Evolutionary conservation across 1,139 yeast species (phyloP), one percentile per base, ranked within the genome.

Genomic region (Hyphopichia khmerensis): DNA sequence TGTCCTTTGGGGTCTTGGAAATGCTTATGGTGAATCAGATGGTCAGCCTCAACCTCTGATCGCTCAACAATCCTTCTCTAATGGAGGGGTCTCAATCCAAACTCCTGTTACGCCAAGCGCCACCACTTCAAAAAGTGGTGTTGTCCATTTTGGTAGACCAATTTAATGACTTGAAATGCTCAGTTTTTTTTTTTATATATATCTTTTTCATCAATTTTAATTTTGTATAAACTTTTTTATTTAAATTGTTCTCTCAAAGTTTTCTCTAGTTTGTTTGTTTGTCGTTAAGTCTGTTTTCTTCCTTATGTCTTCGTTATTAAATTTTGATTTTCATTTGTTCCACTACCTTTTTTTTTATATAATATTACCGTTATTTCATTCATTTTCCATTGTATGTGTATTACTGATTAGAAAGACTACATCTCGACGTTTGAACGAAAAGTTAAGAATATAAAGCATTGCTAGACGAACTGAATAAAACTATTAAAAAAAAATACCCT

Each of bases 1-100:
- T 11, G 61, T 68, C 39, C 69, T 81, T 30, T 80, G 82, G 70
- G 86, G 87, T 0, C 60, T 77, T 42, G 75, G 72, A 13, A 55
- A 50, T 45, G 57, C 65, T 38, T 51, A 47, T 40, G 59, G 55
- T 30, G 52, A 40, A 10, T 35, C 49, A 36, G 50, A 47, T 13
- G 50, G 45, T 26, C 43, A 35, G 6, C 8, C 40, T 27, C 43
- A 35, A 8, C 15, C 43, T 10, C 38, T 30, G 8, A 38, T 27
- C 37, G 36, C 36, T 37, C 9, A 40, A 15, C 57, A 53, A 11
- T 45, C 54, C n/a, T 24, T 45, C 11, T 48, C 42, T 8, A 53
- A 53, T 42, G 63, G 57, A 11, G 44, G 43, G n/a, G 34, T 49
- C 18, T 46, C 57, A 13, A 14, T 19, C 18, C 36, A 33, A 33